Evolutionary conservation across 495 filamentous ascomycete species (phyloP), one percentile per base, ranked within the genome.

Genomic region (Sabuloglossum arenarium): DNA sequence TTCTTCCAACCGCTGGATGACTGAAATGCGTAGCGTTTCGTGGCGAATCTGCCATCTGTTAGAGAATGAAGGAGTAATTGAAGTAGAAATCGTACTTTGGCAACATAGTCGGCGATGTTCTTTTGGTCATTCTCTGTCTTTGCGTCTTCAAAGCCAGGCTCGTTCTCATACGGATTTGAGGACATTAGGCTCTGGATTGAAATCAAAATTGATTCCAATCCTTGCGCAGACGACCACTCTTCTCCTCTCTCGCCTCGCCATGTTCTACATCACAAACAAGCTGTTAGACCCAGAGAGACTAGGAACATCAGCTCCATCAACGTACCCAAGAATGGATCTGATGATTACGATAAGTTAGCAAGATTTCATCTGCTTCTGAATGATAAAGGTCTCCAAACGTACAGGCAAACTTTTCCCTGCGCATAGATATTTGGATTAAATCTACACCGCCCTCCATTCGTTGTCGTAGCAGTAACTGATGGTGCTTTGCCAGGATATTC

Each of bases 341-440:
- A 11, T 57, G 14, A 23, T 32, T 1, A 29, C 28, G 11, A 51
- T 14, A 27, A 3, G 47, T 51, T 11, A 51, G 47, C 21, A 29
- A 28, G 10, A 21, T 3, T 10, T 23, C 12, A 3, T 14, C 28
- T 21, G 1, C 0, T 1, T 19, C 28, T 1, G 12, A 14, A 16
- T 28, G 5, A 27, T 23, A 16, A 19, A 29, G 14, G 25, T 3
- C 14, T 19, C 19, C 4, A 1, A 24, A 54, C 79, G 63, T 68
- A 94, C 85, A 98, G 69, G 71, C 91, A 98, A 43, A 98, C 88
- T 70, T 86, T 90, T 9, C 91, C 91, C 31, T 67, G 76, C 4
- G 87, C 78, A 65, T 98, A 98, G 59, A 98, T 94, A 65, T 98
- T 98, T 10, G 91, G 91, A 62, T 95, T 95, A 73, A 96, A 98